Conservation (phyloP, 2,329 filamentous ascomycete species). For the Trichoderma gracile region DNA sequence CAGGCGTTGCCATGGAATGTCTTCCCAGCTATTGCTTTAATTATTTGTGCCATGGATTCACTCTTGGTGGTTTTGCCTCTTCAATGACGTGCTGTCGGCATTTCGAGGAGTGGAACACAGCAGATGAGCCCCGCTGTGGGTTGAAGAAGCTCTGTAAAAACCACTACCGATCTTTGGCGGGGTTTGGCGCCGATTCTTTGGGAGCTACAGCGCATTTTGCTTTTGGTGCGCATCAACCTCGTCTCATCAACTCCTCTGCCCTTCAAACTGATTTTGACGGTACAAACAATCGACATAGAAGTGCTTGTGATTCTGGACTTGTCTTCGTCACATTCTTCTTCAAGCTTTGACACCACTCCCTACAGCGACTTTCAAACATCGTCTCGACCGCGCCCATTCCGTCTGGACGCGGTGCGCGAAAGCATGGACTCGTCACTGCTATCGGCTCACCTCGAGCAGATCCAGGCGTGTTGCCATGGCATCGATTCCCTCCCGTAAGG, state of each 20-base stretch:
- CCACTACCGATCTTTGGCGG: constrained; percentile 17
- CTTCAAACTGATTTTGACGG: too few species aligned
- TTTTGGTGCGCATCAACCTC: background rate
- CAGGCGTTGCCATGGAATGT: too few species aligned
- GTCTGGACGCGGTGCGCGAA: background rate
- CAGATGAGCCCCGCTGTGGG: constrained; percentile 24
- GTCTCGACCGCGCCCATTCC: background rate
- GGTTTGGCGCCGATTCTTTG: background rate
- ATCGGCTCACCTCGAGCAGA: constrained; percentile 72
- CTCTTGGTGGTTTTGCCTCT: too few species aligned
- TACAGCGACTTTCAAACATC: background rate
- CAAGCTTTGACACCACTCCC: too few species aligned
- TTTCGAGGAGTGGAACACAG: constrained; percentile 3
- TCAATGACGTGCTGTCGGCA: background rate
- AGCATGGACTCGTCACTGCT: constrained; percentile 50
- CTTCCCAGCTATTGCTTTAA: background rate
- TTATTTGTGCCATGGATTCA: too few species aligned
- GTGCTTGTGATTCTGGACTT: too few species aligned
- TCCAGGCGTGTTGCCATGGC: constrained; percentile 71
- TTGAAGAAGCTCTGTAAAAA: background rate
- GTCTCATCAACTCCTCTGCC: background rate
- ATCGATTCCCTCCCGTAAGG: constrained; percentile 73
- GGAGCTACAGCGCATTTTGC: too few species aligned
- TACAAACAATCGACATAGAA: too few species aligned
- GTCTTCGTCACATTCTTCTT: too few species aligned